Conservation (phyloP, 805 yeast genomes). For the Candida boleticola region DNA sequence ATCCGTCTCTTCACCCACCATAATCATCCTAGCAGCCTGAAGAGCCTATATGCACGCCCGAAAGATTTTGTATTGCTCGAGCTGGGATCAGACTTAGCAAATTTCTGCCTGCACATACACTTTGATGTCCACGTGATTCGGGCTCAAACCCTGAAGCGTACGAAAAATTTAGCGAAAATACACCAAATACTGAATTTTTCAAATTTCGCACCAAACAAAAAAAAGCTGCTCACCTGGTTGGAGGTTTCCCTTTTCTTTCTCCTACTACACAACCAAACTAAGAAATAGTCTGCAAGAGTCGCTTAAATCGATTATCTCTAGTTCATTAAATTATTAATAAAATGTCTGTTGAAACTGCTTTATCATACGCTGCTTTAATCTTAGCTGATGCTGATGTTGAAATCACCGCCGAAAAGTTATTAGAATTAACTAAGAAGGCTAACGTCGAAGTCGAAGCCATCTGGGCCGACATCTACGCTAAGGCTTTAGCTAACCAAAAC, state of each 20-base stretch:
- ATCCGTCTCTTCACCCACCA: too few relatives aligned
- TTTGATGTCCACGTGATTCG: too few relatives aligned
- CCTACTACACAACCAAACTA: slow-evolving; percentile 23
- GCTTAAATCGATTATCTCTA: slow-evolving; percentile 52
- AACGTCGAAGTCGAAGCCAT: slow-evolving; percentile 44
- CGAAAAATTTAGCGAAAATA: not conserved
- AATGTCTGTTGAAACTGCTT: slow-evolving; percentile 49
- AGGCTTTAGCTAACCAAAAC: slow-evolving; percentile 47
- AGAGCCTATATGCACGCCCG: too few relatives aligned
- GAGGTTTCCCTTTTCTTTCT: not conserved
- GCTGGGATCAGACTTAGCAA: too few relatives aligned
- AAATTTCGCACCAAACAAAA: not conserved
- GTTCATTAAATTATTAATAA: slow-evolving; percentile 21
- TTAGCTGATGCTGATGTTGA: slow-evolving; percentile 48
- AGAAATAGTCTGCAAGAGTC: slow-evolving; percentile 45
- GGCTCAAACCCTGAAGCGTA: too few relatives aligned
- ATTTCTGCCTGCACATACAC: too few relatives aligned
- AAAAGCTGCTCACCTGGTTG: too few relatives aligned
- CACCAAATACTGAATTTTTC: not conserved
- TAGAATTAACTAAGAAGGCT: slow-evolving; percentile 39
- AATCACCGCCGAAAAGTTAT: slow-evolving; percentile 45
- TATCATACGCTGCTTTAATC: slow-evolving; percentile 51
- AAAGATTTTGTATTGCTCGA: too few relatives aligned
- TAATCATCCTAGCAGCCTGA: too few relatives aligned
- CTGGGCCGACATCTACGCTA: slow-evolving; percentile 49